Evolutionary conservation across 768 basidiomycete genomes (phyloP).

Genomic region (Boletus rex-veris): DNA sequence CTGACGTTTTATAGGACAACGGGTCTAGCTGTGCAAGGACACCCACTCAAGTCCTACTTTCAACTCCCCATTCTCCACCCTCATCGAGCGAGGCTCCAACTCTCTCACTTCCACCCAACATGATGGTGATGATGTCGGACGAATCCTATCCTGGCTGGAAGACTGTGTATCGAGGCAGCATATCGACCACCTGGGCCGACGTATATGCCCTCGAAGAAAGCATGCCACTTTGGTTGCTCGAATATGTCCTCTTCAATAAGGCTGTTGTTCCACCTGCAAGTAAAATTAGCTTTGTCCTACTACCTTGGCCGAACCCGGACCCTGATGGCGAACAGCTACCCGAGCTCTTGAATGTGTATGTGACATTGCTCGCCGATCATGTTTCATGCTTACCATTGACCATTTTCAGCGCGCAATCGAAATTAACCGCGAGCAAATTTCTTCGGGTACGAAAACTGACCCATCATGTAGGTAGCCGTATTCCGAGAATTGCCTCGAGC

Average conservation of each 20-base stretch:
- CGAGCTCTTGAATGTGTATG: conserved; percentile 83
- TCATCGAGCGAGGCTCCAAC: conserved; percentile 68
- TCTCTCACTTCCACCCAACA: conserved; percentile 53
- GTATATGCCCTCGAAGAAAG: conserved; percentile 59
- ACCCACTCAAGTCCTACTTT: conserved; percentile 52
- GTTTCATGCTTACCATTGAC: background rate
- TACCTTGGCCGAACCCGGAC: conserved; percentile 68
- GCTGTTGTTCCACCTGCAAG: conserved; percentile 47
- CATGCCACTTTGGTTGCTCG: conserved; percentile 86
- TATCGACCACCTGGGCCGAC: conserved; percentile 55
- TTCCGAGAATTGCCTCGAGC: background rate
- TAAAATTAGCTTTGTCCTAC: conserved; percentile 87
- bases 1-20: conserved; percentile 19
- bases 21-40: conserved; percentile 39
- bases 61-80: conserved; percentile 62
- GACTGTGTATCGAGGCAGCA: conserved; percentile 71
- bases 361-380: conserved; percentile 11
- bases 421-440: conserved; percentile 84
- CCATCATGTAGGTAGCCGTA: conserved; percentile 57
- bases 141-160: conserved; percentile 74
- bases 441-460: conserved; percentile 84
- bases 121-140: conserved; percentile 75
- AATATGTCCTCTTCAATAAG: conserved; percentile 76
- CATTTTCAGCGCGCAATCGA: conserved; percentile 61
- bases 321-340: conserved; percentile 61